A percentile compares a stretch with the other conserved stretches of the same genome.
phyloP scores from a whole-genome alignment of 257 asterid genomes.

The Capsicum rhomboideum region DNA sequence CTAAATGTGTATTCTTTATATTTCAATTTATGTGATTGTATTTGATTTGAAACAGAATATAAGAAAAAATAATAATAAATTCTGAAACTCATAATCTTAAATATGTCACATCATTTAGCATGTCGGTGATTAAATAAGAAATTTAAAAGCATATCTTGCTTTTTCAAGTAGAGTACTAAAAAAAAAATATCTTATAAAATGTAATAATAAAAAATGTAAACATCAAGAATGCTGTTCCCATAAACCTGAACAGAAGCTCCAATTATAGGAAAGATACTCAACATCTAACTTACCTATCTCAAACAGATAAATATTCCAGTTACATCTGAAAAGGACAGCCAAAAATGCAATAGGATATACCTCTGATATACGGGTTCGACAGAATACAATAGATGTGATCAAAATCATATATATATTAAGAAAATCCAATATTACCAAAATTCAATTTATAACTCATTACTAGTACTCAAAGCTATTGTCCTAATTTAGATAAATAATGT shows the following conservation, averaged over 20 bases:
- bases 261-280: not conserved
- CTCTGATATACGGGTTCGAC: not conserved
- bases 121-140: not conserved
- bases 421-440: not conserved
- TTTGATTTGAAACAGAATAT: not conserved
- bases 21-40: too few species aligned
- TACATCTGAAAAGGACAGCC: not conserved
- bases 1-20: too few species aligned
- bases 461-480: not conserved
- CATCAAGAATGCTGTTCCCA: not conserved
- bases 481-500: not conserved
- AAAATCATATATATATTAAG: not conserved
- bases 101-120: not conserved
- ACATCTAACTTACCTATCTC: not conserved
- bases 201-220: not conserved
- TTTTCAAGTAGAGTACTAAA: not conserved
- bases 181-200: not conserved
- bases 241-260: not conserved
- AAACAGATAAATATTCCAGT: too few species aligned
- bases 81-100: not conserved
- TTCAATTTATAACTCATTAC: not conserved
- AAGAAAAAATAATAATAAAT: not conserved
- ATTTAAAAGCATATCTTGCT: not conserved
- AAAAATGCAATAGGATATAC: not conserved
- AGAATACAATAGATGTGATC: not conserved